These are phyloP conservation scores for Fusarium pseudonygamai DNA, from an alignment of 2,329 filamentous ascomycete species.

Conservation along the genomic window DNA sequence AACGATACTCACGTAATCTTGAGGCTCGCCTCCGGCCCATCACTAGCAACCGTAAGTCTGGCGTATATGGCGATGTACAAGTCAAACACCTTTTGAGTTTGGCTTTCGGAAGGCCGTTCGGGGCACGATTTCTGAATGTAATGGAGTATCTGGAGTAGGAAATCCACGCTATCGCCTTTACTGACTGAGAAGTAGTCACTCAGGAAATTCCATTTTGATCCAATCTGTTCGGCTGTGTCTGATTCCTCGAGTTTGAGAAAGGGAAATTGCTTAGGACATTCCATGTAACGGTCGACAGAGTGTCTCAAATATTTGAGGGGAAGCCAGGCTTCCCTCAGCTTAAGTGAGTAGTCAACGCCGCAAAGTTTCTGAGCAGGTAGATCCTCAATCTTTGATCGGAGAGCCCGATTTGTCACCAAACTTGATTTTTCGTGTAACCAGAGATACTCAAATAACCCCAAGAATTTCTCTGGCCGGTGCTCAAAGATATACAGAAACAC, in stretches of 20 bases:
- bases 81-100: constrained; percentile 11
- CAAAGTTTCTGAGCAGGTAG: constrained; percentile 4
- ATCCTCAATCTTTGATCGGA: background rate
- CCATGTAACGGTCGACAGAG: background rate
- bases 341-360: background rate
- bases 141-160: constrained; percentile 26
- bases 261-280: constrained; percentile 8
- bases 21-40: background rate
- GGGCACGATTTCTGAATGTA: background rate
- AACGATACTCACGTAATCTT: background rate
- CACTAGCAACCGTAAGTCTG: background rate
- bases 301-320: background rate
- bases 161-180: constrained; percentile 8
- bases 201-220: background rate
- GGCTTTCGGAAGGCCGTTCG: background rate
- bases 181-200: background rate
- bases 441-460: constrained; percentile 20
- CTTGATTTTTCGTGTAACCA: background rate
- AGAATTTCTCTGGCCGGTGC: constrained; percentile 1
- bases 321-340: constrained; percentile 7
- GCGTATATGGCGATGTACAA: constrained; percentile 26
- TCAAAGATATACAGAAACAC: background rate
- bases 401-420: background rate
- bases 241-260: constrained; percentile 18
- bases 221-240: background rate